Evolutionary conservation across 2,329 filamentous ascomycete genomes (phyloP), one percentile per base, ranked within the genome.

Genomic region (Zelopaecilomyces penicillatus): DNA sequence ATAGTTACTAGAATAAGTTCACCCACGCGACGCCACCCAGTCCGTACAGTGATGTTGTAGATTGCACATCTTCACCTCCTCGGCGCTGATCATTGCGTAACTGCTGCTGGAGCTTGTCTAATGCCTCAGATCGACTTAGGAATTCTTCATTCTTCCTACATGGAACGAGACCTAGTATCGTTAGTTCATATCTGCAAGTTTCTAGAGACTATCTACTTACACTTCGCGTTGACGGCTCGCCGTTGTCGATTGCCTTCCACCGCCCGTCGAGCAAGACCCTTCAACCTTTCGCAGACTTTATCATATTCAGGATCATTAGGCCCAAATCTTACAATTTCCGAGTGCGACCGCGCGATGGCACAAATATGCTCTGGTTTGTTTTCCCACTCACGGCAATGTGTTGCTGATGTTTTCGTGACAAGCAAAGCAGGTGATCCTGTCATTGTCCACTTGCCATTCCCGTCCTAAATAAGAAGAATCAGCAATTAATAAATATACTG

Each of bases 271-370:
- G 37, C 39, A 26, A 52, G 37, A 6, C 42, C 35, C 26, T n/a
- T 43, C 6, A 52, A 33, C 4, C 31, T 47, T 10, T 36, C 43
- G 19, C 29, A 5, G 11, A 44, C 32, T 1, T 11, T 32, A 2
- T 2, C 19, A 5, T 44, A 46, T 9, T 31, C 26, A 6, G 36
- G n/a, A 39, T 58, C 57, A 2, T 53, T 29, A 4, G 28, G 38
- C 8, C 39, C 42, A 45, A 57, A 59, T 39, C 58, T 58, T 36
- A 59, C 56, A 42, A 59, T 51, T 2, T 54, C 47, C n/a, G 49
- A 55, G 37, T 54, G 49, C 19, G 37, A 41, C 0, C 50, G 45
- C 7, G 41, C 27, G 27, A 58, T 41, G 2, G 54, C 41, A 37
- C 50, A 52, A 4, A 56, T 53, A 37, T 57, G 50, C 30, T 55